Base-by-base conservation (phyloP, 768 basidiomycete species). In the Mycena pura region DNA sequence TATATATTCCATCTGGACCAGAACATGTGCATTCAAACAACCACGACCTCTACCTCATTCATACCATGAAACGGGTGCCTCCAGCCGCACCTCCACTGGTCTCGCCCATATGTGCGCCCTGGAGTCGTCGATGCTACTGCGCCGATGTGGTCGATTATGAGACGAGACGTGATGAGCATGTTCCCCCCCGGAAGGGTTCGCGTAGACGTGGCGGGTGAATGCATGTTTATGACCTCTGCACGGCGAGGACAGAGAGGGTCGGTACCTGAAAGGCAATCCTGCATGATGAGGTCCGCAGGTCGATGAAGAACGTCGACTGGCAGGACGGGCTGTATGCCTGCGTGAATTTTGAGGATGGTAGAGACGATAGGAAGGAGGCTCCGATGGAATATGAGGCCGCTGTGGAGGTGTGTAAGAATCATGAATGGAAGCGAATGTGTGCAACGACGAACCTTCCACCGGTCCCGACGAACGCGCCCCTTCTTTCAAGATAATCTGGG, bases 51-150 rank as follows among this genome's bases (percentile, higher is more conserved):
- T 2, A 77, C 75, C 40, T 75, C 75, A 13, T 68, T 62, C 19
- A 68, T 66, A 27, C 78, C 79, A 64, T 82, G 78, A 54, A 81
- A 80, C 25, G 78, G 73, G 69, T 80, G 78, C 21, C 79, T 72
- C 80, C 78, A 81, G n/a, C 78, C 75, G 59, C 80, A 82, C 55
- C 74, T 71, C 78, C 79, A 80, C 57, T 78, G 77, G 28, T 76
- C 72, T 11, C 60, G 41, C 29, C 74, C 73, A 11, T 72, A 69
- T 3, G 48, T 31, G 50, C 78, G 76, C 5, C 72, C 68, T 6
- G 29, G 40, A 40, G 72, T 72, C 5, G 78, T 82, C 41, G 78
- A 78, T 13, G 68, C 70, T 59, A 66, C 68, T 14, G 73, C 78
- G 24, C 80, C 79, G 24, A 82, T 76, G 55, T 79, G 77, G 63